A percentile compares a stretch with the other conserved stretches of the same genome.
Conservation (phyloP, 1,139 yeast species). For the Blastobotrys illinoisensis region DNA sequence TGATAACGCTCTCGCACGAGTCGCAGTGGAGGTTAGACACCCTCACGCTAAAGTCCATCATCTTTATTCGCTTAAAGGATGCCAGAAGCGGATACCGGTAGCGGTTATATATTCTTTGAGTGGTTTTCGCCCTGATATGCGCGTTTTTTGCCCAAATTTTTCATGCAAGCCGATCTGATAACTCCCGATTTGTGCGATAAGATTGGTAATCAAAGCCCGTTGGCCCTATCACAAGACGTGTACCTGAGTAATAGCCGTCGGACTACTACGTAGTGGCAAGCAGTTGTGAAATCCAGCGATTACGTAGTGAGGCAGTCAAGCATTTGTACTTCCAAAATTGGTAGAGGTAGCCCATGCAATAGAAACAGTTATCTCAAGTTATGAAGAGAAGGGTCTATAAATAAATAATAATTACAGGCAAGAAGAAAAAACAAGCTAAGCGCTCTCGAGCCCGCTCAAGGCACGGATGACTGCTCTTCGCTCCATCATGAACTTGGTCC, state of each 20-base stretch:
- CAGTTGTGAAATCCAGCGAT: too few species aligned
- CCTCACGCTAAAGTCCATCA: constrained; percentile 19
- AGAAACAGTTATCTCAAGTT: too few species aligned
- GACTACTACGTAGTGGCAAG: too few species aligned
- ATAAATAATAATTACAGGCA: not conserved
- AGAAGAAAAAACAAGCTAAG: not conserved
- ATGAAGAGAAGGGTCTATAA: not conserved
- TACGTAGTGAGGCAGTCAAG: too few species aligned
- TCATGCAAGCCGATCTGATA: constrained; percentile 1
- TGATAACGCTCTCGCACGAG: constrained; percentile 42
- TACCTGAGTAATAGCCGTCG: too few species aligned
- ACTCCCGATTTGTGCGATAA: not conserved
- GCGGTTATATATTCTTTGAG: constrained; percentile 1
- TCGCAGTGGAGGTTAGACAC: constrained; percentile 49
- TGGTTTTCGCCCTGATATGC: constrained; percentile 4
- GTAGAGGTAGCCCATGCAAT: too few species aligned
- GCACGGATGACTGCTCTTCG: constrained; percentile 35
- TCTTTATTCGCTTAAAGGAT: not conserved
- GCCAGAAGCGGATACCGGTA: not conserved
- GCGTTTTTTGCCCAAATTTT: not conserved
- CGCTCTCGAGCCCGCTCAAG: constrained; percentile 27
- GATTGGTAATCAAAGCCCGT: not conserved
- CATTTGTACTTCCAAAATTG: too few species aligned
- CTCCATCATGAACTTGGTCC: constrained; percentile 52
- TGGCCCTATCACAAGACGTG: too few species aligned